Evolutionary conservation across 192 early-diverging fungal genomes (phyloP), one percentile per base, ranked within the genome.

Genomic region (Backusella psychrophila): DNA sequence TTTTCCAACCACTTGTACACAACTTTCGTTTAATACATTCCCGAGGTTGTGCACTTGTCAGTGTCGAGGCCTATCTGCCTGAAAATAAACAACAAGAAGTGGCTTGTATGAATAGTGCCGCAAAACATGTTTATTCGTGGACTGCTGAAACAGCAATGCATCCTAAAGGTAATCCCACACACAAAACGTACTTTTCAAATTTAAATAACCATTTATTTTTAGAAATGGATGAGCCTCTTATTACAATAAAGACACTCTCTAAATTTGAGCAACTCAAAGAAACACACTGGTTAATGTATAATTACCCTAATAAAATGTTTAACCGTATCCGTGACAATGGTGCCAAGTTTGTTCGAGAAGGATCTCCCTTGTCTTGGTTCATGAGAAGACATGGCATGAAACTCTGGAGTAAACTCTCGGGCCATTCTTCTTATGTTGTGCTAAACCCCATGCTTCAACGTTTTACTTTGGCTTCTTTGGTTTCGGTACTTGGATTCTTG

Each of bases 1-100:
- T 95, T 67, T 63, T 63, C 26, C 87, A 86, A 77, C 86, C 90
- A 36, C 83, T 94, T 53, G 73, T 85, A 71, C 87, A 84, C 34
- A 88, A 89, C 73, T 91, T 99, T 82, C 89, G 90, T 29, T 76
- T 99, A 65, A 81, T 95, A 19, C 97, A 94, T 77, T 72, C 74
- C 77, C 78, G 89, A 74, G 88, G 92, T 52, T 97, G 97, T 71
- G 91, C 91, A 53, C 84, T 99, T 29, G 91, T 93, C 77, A 94
- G 94, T 17, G 91, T 95, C 82, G 84, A 87, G 74, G 85, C 89
- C 42, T 85, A 91, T 79, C 85, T 99, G 44, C 96, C 97, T 73
- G 90, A 92, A 69, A 96, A 93, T 93, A 91, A 89, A 36, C 96
- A 97, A 81, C 91, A 94, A 70, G 96, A 99, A 76, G 91, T 98